Base-by-base conservation (phyloP, 805 yeast genomes). In the Lachancea mirantina region DNA sequence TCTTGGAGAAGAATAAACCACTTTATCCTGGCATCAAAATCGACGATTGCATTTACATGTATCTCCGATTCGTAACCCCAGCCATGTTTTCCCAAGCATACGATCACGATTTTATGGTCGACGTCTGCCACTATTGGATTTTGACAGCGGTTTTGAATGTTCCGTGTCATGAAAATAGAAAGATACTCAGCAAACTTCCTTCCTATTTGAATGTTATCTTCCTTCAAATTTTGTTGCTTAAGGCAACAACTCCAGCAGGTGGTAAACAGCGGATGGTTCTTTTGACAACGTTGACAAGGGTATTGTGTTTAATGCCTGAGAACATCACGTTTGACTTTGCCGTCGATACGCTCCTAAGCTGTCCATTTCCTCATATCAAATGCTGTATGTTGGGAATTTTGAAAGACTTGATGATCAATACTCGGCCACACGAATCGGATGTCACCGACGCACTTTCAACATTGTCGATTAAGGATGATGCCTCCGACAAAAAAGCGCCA, bases 321-420 rank as follows among this genome's bases (percentile, higher is more conserved):
- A 61, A 62, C 1, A 56, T 66, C 8, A 58, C 81, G 0, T 84
- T 74, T 55, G 61, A 62, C 3, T 83, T 81, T 49, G 60, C 84
- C 10, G 49, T 65, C 15, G 85, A 84, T 48, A 67, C 85, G 1
- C 62, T 89, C 31, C 60, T 64, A 18, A 64, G 70, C 32, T 81
- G 89, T 48, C 88, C 92, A 2, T 74, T 68, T 48, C 74, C 68
- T 23, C 69, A 70, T 23, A 71, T 74, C 14, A 75, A 76, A 44
- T 65, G 78, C 15, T 75, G 75, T 3, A 58, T 76, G 22, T 68
- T 84, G 11, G 74, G 78, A 4, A 74, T 84, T 15, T 67, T 85
- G 48, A 84, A 80, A 52, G 84, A 78, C 44, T 63, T 85, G 41
- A 54, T 76, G 42, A 45, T 68, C 4, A 67, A 70, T 40, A 46